Evolutionary conservation across 2,329 filamentous ascomycete species (phyloP).

Genomic region (Botrytis fragariae): DNA sequence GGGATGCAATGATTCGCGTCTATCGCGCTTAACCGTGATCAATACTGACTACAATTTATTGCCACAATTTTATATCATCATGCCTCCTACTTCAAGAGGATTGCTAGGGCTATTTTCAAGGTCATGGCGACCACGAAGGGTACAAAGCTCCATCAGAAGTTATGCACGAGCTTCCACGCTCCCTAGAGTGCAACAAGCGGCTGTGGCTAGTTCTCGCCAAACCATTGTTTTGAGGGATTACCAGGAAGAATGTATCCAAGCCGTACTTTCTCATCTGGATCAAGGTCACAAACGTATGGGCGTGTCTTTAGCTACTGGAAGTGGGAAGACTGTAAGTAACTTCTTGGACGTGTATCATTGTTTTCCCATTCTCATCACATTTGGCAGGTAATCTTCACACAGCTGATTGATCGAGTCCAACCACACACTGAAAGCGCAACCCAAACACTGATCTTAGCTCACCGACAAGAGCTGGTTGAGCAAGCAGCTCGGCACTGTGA

Average conservation of each 20-base stretch:
- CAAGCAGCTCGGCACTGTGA: constrained; percentile 86
- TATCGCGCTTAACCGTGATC: constrained; percentile 2
- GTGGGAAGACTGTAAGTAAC: constrained; percentile 74
- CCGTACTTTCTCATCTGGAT: constrained; percentile 67
- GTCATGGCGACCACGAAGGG: background rate
- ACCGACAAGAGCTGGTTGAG: constrained; percentile 89
- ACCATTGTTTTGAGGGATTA: constrained; percentile 70
- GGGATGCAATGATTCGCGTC: background rate
- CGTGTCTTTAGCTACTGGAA: constrained; percentile 81
- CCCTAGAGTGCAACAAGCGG: background rate
- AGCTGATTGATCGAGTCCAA: constrained; percentile 77
- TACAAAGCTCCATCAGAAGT: background rate
- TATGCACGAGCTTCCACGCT: constrained; percentile 25
- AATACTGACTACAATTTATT: background rate
- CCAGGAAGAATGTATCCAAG: constrained; percentile 87
- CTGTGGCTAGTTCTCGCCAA: constrained; percentile 20
- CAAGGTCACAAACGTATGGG: constrained; percentile 76
- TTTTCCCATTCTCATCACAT: constrained; percentile 2
- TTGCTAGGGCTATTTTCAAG: constrained; percentile 12
- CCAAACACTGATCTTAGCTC: constrained; percentile 86
- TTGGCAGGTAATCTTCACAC: constrained; percentile 84
- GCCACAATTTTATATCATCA: constrained; percentile 19
- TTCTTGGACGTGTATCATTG: background rate
- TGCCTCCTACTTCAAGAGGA: constrained; percentile 38
- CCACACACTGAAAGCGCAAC: constrained; percentile 55